These are phyloP conservation scores for Xylaria multiplex DNA, from an alignment of 2,329 filamentous ascomycete species.

Conservation along the genomic window DNA sequence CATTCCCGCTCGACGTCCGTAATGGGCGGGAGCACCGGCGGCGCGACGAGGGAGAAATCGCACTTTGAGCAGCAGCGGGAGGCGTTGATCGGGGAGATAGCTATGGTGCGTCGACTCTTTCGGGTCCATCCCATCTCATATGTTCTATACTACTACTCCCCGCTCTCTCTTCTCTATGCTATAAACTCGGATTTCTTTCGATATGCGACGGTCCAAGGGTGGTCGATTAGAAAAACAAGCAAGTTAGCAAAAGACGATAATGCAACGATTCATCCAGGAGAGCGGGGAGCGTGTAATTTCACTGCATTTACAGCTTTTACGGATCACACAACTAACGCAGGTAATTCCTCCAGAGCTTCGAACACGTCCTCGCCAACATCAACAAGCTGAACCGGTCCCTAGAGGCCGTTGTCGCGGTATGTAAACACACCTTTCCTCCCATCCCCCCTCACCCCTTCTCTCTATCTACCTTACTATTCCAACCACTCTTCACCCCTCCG, in stretches of 20 bases:
- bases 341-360: conserved; percentile 68
- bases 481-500: not conserved
- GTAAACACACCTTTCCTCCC: conserved; percentile 43
- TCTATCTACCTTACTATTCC: too few relatives aligned
- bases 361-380: conserved; percentile 93
- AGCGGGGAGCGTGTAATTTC: not conserved
- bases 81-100: conserved; percentile 76
- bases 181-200: too few relatives aligned
- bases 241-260: not conserved
- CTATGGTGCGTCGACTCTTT: conserved; percentile 61
- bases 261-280: too few relatives aligned
- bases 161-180: not conserved
- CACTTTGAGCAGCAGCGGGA: conserved; percentile 83
- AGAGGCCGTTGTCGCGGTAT: conserved; percentile 87
- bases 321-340: conserved; percentile 8
- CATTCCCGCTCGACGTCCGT: conserved; percentile 42
- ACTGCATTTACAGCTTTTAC: not conserved
- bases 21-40: conserved; percentile 29
- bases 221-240: not conserved
- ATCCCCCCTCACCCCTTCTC: too few relatives aligned
- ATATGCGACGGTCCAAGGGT: too few relatives aligned
- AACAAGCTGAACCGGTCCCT: conserved; percentile 94
- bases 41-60: conserved; percentile 59
- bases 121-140: too few relatives aligned
- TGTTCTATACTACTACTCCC: not conserved